Evolutionary conservation across 1,139 yeast species (phyloP).

Genomic region (Hyphopichia burtonii): DNA sequence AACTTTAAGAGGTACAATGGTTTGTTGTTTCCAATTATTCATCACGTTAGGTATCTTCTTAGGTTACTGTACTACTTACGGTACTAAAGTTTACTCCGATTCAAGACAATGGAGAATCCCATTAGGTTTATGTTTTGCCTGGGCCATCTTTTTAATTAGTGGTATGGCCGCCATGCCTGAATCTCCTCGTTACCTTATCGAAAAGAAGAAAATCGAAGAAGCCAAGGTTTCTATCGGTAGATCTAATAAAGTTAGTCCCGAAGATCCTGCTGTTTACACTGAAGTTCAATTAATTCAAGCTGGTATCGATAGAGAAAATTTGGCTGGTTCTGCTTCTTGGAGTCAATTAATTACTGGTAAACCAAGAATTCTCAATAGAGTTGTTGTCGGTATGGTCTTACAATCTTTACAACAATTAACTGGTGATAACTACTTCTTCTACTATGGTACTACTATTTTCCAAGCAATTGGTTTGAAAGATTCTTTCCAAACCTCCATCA

Average conservation of each 20-base stretch:
- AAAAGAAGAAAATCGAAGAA: conserved; percentile 38
- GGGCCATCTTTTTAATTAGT: conserved; percentile 49
- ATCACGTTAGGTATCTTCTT: conserved; percentile 68
- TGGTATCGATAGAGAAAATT: conserved; percentile 61
- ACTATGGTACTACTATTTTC: conserved; percentile 78
- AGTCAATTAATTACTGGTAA: conserved; percentile 60
- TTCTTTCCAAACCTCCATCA: conserved; percentile 72
- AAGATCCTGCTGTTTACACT: conserved; percentile 53
- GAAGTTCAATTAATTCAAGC: conserved; percentile 63
- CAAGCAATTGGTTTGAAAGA: conserved; percentile 70
- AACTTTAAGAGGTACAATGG: conserved; percentile 68
- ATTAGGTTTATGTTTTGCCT: conserved; percentile 56
- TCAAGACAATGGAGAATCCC: conserved; percentile 68
- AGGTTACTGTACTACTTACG: conserved; percentile 67
- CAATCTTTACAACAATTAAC: conserved; percentile 76
- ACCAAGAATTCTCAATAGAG: conserved; percentile 63
- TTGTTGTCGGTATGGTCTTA: conserved; percentile 58
- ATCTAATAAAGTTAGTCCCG: conserved; percentile 58
- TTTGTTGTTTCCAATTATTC: conserved; percentile 66
- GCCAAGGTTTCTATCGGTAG: conserved; percentile 55
- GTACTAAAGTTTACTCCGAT: conserved; percentile 49
- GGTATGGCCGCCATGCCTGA: conserved; percentile 67
- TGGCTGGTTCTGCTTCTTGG: conserved; percentile 71
- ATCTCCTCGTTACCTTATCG: conserved; percentile 54
- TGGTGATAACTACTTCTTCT: conserved; percentile 81